phyloP scores from a whole-genome alignment of 352 stramenopile genomes.

The Phytophthora colocasiae region DNA sequence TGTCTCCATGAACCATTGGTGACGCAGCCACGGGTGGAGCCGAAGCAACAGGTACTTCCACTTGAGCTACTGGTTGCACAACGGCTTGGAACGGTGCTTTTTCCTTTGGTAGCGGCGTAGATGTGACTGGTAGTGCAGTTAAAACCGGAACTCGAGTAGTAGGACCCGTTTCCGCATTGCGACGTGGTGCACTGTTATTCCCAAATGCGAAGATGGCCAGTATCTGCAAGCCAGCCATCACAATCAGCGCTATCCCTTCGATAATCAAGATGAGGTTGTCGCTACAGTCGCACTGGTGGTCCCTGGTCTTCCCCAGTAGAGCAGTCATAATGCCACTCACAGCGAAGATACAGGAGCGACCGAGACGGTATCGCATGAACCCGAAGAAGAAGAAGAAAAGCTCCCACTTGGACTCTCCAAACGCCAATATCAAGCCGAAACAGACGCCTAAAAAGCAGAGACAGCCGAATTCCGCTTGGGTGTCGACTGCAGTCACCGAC shows the following conservation, averaged over 20 bases:
- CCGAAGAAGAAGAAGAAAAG: slow-evolving; percentile 85
- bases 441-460: slow-evolving; percentile 76
- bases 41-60: background rate
- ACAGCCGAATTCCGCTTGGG: slow-evolving; percentile 68
- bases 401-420: slow-evolving; percentile 70
- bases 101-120: slow-evolving; percentile 12
- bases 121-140: slow-evolving; percentile 3
- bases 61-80: slow-evolving; percentile 29
- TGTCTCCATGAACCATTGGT: slow-evolving; percentile 6
- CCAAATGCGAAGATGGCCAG: slow-evolving; percentile 55
- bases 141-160: slow-evolving; percentile 3
- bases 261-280: slow-evolving; percentile 61
- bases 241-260: slow-evolving; percentile 62
- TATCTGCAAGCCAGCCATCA: slow-evolving; percentile 47
- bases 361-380: slow-evolving; percentile 79
- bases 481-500: slow-evolving; percentile 45
- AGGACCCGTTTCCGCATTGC: slow-evolving; percentile 14
- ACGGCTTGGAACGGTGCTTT: slow-evolving; percentile 24
- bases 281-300: slow-evolving; percentile 57
- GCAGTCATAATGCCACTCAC: slow-evolving; percentile 71
- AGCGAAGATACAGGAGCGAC: slow-evolving; percentile 58
- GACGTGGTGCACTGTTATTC: slow-evolving; percentile 51
- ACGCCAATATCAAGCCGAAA: slow-evolving; percentile 64
- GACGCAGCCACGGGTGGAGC: background rate
- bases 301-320: slow-evolving; percentile 64